A percentile compares a stretch with the other conserved stretches of the same genome.
Evolutionary conservation across 2,329 filamentous ascomycete species (phyloP).

Genomic region (Pestalotiopsis fici): DNA sequence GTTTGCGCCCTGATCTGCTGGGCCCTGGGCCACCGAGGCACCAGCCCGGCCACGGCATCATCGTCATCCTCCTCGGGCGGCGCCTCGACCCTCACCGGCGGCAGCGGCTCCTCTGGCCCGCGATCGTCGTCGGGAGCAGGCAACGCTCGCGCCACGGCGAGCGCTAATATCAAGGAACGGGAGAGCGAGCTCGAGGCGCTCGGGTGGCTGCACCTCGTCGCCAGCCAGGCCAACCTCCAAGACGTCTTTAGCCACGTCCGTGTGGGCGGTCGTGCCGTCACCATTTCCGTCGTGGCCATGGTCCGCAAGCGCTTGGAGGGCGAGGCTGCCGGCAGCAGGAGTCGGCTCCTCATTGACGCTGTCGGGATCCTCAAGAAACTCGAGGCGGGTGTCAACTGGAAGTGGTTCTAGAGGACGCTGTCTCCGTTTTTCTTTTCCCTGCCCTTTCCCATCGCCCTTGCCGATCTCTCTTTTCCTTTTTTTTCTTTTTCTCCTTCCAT

Average conservation of each 20-base stretch:
- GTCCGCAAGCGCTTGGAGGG: conserved; percentile 46
- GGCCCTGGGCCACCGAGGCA: conserved; percentile 46
- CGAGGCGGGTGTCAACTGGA: conserved; percentile 43
- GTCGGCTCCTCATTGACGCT: conserved; percentile 53
- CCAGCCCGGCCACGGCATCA: not conserved
- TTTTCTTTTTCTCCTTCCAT: conserved; percentile 8
- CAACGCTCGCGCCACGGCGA: conserved; percentile 7
- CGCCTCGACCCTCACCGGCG: not conserved
- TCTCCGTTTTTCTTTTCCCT: conserved; percentile 2
- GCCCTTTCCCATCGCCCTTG: conserved; percentile 4
- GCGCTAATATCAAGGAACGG: conserved; percentile 22
- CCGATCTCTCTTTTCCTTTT: conserved; percentile 9
- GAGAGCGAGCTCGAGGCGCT: conserved; percentile 37
- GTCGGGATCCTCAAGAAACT: conserved; percentile 53
- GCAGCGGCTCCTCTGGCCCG: not conserved
- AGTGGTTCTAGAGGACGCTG: conserved; percentile 37
- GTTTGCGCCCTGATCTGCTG: conserved; percentile 61
- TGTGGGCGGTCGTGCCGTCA: conserved; percentile 38
- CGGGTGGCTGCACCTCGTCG: conserved; percentile 36
- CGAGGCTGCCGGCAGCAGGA: conserved; percentile 49
- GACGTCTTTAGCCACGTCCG: conserved; percentile 32
- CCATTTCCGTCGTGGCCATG: conserved; percentile 47
- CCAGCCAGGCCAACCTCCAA: conserved; percentile 38
- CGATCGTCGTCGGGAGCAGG: not conserved
- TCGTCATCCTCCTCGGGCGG: not conserved